phyloP scores from a whole-genome alignment of 1,284 basidiomycete species.

The Papiliotrema nemorosa region DNA sequence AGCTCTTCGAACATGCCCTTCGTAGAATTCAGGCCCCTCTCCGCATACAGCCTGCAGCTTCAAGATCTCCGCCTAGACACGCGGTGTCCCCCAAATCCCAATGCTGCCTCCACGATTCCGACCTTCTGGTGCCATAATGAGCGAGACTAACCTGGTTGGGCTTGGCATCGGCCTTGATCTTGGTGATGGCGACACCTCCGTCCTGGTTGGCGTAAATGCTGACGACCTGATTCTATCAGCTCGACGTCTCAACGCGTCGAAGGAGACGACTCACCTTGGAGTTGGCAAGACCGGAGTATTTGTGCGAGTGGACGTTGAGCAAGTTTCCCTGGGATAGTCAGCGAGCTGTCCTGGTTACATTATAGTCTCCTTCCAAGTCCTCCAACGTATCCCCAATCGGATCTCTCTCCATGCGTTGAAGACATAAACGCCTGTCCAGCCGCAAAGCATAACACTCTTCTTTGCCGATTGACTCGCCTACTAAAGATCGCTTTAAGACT shows the following conservation, averaged over 20 bases:
- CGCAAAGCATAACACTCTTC: background rate
- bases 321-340: slow-evolving; percentile 66
- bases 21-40: background rate
- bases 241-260: background rate
- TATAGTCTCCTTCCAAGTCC: too few relatives aligned
- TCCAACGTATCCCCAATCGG: too few relatives aligned
- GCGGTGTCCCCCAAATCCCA: too few relatives aligned
- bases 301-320: slow-evolving; percentile 77
- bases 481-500: background rate
- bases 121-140: too few relatives aligned
- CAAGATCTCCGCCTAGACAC: too few relatives aligned
- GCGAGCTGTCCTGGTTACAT: too few relatives aligned
- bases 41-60: too few relatives aligned
- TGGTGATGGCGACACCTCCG: slow-evolving; percentile 62
- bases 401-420: too few relatives aligned
- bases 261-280: slow-evolving; percentile 71
- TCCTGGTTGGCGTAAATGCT: slow-evolving; percentile 60
- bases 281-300: slow-evolving; percentile 84
- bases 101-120: too few relatives aligned
- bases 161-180: slow-evolving; percentile 65
- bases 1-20: background rate
- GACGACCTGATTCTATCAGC: slow-evolving; percentile 56
- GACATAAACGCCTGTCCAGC: too few relatives aligned
- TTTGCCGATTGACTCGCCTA: background rate
- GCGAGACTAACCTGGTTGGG: slow-evolving; percentile 48